Conservation (phyloP, 1,139 yeast species). For the Saccharomyces hybrid region DNA sequence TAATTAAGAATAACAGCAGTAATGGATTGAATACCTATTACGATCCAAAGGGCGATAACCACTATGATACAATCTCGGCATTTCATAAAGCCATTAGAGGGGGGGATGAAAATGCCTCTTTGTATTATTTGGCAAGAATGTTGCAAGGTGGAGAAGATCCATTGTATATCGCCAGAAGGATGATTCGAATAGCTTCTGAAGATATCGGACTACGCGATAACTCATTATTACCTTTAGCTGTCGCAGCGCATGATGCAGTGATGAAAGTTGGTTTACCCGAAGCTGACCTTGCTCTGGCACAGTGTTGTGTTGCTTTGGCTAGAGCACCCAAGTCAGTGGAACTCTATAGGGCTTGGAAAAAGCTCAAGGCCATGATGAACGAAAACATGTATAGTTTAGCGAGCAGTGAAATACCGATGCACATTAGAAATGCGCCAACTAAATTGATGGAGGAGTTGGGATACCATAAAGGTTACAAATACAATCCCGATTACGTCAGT, state of each 20-base stretch:
- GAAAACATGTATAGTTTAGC: constrained; percentile 56
- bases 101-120: constrained; percentile 78
- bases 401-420: constrained; percentile 63
- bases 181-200: constrained; percentile 90
- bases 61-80: constrained; percentile 91
- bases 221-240: constrained; percentile 75
- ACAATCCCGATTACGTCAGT: constrained; percentile 68
- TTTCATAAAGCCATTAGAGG: constrained; percentile 90
- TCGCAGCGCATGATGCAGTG: constrained; percentile 77
- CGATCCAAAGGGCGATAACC: constrained; percentile 84
- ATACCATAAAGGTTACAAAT: constrained; percentile 76
- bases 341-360: constrained; percentile 70
- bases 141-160: constrained; percentile 92
- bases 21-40: constrained; percentile 46
- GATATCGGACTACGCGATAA: constrained; percentile 83
- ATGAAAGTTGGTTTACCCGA: constrained; percentile 97
- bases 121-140: constrained; percentile 83
- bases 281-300: constrained; percentile 83
- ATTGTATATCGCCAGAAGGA: constrained; percentile 74
- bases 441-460: constrained; percentile 81
- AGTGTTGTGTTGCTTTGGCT: constrained; percentile 84
- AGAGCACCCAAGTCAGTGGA: constrained; percentile 79
- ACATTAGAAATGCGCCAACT: constrained; percentile 91
- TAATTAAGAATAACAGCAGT: constrained; percentile 28
- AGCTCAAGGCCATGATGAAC: constrained; percentile 50